Evolutionary conservation across 768 basidiomycete species (phyloP), one percentile per base, ranked within the genome.

Genomic region (Mycena haematopus): DNA sequence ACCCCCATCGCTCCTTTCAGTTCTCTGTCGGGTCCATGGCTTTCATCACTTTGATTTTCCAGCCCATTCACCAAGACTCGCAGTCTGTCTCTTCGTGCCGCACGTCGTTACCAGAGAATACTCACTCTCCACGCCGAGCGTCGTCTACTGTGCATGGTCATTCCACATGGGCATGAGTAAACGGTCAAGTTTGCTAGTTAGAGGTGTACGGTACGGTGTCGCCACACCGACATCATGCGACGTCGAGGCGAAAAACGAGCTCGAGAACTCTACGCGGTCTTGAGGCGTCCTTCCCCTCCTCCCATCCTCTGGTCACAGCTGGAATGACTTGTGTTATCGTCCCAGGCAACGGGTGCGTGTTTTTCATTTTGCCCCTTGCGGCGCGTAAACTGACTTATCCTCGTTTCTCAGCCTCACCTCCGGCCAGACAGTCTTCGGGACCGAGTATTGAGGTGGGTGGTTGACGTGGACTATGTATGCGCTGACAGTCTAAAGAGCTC

Each of bases 321-420:
- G 21, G 19, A 24, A 40, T 22, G 46, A 15, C 40, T n/a, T n/a
- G 14, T 31, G 42, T 31, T 22, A 9, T 52, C 54, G 27, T 22
- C 24, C 29, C 58, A 24, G 36, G 42, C 61, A n/a, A 52, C 3
- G 38, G 44, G 65, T 60, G 65, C 65, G 65, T 66, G 65, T 66
- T 66, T 63, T 63, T 66, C 61, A 66, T 66, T 52, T 66, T 4
- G 9, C 50, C 50, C 11, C 22, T 38, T 49, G 53, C 49, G 58
- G 54, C 44, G 40, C 42, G 40, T 25, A 25, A 44, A 36, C 40
- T 47, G 47, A 49, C 35, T 42, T 14, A 38, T 14, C 14, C 50
- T 35, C 50, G 29, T 35, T 46, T 13, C 46, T 31, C 27, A 40
- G 52, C 14, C 27, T 27, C 14, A 2, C 31, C 31, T 19, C 13